These are phyloP conservation scores for Pichia sp. DNA, from an alignment of 1,139 yeast species.

Conservation along the genomic window DNA sequence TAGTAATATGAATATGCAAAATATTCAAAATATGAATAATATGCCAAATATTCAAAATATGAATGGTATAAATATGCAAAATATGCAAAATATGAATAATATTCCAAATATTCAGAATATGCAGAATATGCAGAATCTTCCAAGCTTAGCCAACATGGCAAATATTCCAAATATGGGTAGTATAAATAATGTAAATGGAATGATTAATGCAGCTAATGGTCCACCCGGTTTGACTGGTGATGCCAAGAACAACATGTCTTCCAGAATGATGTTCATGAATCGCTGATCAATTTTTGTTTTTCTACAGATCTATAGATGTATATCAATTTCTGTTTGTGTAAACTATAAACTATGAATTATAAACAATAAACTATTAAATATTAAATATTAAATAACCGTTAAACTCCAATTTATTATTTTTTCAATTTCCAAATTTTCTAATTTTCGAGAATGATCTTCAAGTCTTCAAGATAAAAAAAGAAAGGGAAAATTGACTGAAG, in stretches of 20 bases:
- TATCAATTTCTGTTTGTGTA: too few species aligned
- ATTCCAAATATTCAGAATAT: background rate
- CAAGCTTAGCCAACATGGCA: background rate
- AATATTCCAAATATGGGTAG: background rate
- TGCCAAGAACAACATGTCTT: conserved; percentile 2
- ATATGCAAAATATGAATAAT: background rate
- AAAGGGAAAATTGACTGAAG: too few species aligned
- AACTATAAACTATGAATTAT: too few species aligned
- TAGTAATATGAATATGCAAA: conserved; percentile 3
- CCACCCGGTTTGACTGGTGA: conserved; percentile 9
- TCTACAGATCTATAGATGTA: background rate
- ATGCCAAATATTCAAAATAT: background rate
- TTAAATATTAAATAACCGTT: too few species aligned
- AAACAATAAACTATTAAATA: too few species aligned
- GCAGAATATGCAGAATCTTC: background rate
- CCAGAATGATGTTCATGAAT: conserved; percentile 10
- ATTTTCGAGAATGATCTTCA: too few species aligned
- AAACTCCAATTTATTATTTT: too few species aligned
- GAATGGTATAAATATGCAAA: background rate
- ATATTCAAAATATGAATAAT: conserved; percentile 4
- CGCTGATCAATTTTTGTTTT: background rate
- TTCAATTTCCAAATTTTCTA: too few species aligned
- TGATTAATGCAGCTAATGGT: background rate
- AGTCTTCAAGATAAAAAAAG: too few species aligned
- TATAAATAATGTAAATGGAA: background rate